These are phyloP conservation scores for Blastobotrys illinoisensis DNA, from an alignment of 1,139 yeast genomes.

Conservation along the genomic window DNA sequence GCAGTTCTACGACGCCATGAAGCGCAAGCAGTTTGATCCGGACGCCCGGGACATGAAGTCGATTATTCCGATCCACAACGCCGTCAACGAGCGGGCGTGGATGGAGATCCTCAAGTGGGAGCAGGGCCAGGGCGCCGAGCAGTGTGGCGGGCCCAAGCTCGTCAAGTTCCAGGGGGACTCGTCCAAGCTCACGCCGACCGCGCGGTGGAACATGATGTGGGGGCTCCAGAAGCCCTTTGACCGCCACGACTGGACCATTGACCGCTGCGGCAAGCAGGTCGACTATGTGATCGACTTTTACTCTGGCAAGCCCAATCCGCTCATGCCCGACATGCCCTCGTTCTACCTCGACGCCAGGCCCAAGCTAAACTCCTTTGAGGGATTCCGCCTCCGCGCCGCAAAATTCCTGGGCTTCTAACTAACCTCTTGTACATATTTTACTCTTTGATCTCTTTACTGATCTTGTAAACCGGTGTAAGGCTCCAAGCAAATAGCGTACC, in stretches of 20 bases:
- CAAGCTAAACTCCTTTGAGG: conserved; percentile 75
- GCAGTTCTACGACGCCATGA: conserved; percentile 93
- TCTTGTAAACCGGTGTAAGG: no score
- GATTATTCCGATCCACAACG: conserved; percentile 90
- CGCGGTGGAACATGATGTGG: conserved; percentile 64
- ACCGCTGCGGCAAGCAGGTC: conserved; percentile 74
- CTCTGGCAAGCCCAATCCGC: conserved; percentile 51
- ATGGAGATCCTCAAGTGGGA: conserved; percentile 82
- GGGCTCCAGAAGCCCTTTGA: conserved; percentile 81
- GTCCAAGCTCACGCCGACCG: conserved; percentile 79
- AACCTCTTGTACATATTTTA: neutral
- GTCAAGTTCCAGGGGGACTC: conserved; percentile 89
- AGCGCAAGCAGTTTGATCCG: conserved; percentile 84
- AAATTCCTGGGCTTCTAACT: conserved; percentile 50
- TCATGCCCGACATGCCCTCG: conserved; percentile 45
- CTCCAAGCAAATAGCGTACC: no score
- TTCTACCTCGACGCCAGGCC: conserved; percentile 90
- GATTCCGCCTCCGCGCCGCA: conserved; percentile 59
- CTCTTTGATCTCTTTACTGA: no score
- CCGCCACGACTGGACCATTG: conserved; percentile 93
- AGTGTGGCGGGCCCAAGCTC: conserved; percentile 79
- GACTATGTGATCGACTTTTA: conserved; percentile 95
- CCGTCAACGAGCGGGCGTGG: conserved; percentile 95
- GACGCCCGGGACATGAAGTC: conserved; percentile 76
- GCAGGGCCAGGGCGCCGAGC: conserved; percentile 45